Evolutionary conservation across 345 rosid genomes (phyloP).

Genomic region (Pelargonium nanum): DNA sequence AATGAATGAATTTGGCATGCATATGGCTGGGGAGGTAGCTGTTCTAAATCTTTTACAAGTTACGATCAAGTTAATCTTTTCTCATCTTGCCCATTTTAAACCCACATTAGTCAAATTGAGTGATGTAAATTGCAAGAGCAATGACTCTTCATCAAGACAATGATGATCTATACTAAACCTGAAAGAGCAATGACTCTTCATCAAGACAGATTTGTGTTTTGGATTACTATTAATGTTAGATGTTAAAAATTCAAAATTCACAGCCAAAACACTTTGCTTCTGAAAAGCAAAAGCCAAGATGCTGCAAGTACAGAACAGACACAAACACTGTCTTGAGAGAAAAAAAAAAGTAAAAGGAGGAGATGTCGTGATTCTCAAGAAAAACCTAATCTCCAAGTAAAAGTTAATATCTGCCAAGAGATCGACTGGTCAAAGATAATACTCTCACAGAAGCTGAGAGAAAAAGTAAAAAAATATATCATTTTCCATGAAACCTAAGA

Average conservation of each 20-base stretch:
- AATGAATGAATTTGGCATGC: background rate
- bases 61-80: background rate
- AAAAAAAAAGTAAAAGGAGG: background rate
- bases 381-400: background rate
- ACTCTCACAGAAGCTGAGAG: no score
- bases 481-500: background rate
- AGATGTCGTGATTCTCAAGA: background rate
- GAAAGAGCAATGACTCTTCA: background rate
- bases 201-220: background rate
- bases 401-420: background rate
- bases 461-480: no score
- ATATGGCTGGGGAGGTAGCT: background rate
- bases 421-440: no score
- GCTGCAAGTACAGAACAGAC: background rate
- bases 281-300: background rate
- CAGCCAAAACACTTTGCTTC: background rate
- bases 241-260: background rate
- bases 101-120: background rate
- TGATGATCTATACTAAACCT: background rate
- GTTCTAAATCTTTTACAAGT: background rate
- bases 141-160: background rate
- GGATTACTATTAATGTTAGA: background rate
- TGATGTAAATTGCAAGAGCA: background rate
- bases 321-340: background rate
- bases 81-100: background rate